phyloP scores from a whole-genome alignment of 768 basidiomycete species.

The Pleurotus sapidus region DNA sequence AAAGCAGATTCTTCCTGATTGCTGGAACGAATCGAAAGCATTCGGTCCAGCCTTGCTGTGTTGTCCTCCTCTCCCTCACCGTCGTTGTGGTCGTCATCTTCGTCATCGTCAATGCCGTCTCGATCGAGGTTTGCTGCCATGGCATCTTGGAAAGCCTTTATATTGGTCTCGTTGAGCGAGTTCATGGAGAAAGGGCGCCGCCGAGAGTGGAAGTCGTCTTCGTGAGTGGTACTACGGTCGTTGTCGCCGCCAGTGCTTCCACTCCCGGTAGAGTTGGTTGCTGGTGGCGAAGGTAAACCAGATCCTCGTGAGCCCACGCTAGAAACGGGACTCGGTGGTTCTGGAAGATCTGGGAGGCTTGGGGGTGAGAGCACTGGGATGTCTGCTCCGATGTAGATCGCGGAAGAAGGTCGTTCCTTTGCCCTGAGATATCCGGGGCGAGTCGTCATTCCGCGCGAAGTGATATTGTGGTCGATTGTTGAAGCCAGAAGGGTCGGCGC shows the following conservation, averaged over 20 bases:
- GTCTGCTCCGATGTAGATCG: constrained; percentile 53
- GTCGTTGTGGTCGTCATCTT: constrained; percentile 42
- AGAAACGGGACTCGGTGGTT: constrained; percentile 62
- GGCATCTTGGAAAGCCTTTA: constrained; percentile 27
- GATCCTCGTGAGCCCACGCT: constrained; percentile 46
- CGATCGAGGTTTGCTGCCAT: constrained; percentile 10
- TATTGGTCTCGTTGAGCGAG: constrained; percentile 38
- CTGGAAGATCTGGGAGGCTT: constrained; percentile 65
- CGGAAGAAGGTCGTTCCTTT: constrained; percentile 56
- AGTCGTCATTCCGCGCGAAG: constrained; percentile 39
- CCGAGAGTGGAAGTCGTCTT: neutral
- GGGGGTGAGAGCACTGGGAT: constrained; percentile 34
- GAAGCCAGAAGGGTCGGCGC: neutral
- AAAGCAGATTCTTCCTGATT: constrained; percentile 59
- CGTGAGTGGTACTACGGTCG: constrained; percentile 18
- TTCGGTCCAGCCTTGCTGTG: constrained; percentile 49
- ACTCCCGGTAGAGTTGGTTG: constrained; percentile 82
- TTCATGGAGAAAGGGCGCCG: constrained; percentile 21
- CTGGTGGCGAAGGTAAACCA: constrained; percentile 80
- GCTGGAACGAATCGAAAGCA: constrained; percentile 24
- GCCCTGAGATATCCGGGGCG: constrained; percentile 38
- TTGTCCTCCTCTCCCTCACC: constrained; percentile 58
- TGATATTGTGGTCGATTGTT: neutral
- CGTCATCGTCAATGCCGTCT: constrained; percentile 43
- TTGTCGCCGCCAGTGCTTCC: constrained; percentile 67